Evolutionary conservation across 331 rosid genomes (phyloP), one percentile per base, ranked within the genome.

Genomic region (Quercus phellos): DNA sequence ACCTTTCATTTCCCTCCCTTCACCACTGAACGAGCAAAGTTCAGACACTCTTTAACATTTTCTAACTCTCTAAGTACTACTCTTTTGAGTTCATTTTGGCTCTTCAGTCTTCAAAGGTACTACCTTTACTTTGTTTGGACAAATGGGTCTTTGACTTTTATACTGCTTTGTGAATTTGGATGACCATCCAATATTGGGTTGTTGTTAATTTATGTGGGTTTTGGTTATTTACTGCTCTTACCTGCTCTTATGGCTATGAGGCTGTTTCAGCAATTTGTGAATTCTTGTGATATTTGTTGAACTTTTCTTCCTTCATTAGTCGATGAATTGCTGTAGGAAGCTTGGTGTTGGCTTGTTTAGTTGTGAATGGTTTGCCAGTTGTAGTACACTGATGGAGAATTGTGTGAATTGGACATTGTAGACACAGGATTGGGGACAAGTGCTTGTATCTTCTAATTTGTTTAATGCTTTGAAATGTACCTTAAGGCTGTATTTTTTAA

Each of bases 1-100:
- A 78, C 97, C 97, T 78, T 88, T 88, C 95, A 84, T 90, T 90
- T 83, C 90, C 91, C 87, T 81, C 87, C 74, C 79, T 83, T 74
- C 75, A 43, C 78, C 79, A 80, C 84, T 32, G 74, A 80, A 43
- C 53, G 18, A 72, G 68, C 88, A 46, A 13, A 12, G 53, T 82
- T 81, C 83, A 27, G 59, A 79, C 22, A 18, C 82, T 69, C 67
- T 74, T 29, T 54, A 29, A 53, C 8, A 26, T 55, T 76, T 35
- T 35, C 68, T 18, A 50, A 26, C 11, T 63, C 61, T 35, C 42
- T 0, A 24, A 53, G 16, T 8, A 43, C 55, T 18, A 60, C 43
- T 1, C 76, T 43, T 75, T 70, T 5, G 60, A 43, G 11, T 72
- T 9, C 12, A 67, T 70, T 74, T 22, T 51, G 55, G 51, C 68